Base-by-base conservation (phyloP, 177 flowering plant genomes). In the Telopea speciosissima region DNA sequence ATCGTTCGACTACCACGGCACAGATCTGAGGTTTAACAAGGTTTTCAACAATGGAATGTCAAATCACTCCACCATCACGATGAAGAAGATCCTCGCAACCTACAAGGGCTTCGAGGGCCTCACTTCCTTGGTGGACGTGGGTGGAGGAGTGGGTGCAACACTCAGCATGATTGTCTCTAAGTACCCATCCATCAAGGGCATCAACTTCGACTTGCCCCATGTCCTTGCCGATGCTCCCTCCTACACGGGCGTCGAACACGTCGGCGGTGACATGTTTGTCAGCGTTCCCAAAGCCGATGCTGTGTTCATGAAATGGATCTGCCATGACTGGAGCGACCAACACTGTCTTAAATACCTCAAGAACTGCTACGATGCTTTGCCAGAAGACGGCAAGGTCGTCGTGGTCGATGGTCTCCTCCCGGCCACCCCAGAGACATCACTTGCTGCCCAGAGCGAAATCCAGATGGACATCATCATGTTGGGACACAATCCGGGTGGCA, bases 211-310 rank as follows among this genome's bases (percentile, higher is more conserved):
- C 60, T 61, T 78, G 67, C 71, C 81, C 1, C 65, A 66, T 21
- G 77, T 75, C 17, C 64, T 80, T 3, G 70, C 72, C 9, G 56
- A 70, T 60, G 60, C 78, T 8, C 71, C 74, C 31, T 2, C 3
- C 4, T 70, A 0, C 69, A 49, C 73, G 76, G 81, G 81, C 5
- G 79, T 81, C 31, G 67, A 79, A 52, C 72, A 80, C 70, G 74
- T 80, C 56, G 80, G 79, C 14, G 85, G 85, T 28, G 82, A 81
- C 33, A 81, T 81, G 84, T 77, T 81, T 70, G 69, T 11, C 0
- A 68, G 73, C n/a, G 70, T 83, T 71, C 86, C 86, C 3, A 72
- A 73, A 31, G 82, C 77, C 54, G 85, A 83, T 24, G 82, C 85
- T 59, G 77, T 83, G 28, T 79, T 83, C 76, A 75, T 83, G 76